Percentiles rank a stretch among this genome's conserved stretches.
These are phyloP conservation scores for Ajuga chamaepitys DNA, from an alignment of 257 asterid species.

Conservation along the genomic window DNA sequence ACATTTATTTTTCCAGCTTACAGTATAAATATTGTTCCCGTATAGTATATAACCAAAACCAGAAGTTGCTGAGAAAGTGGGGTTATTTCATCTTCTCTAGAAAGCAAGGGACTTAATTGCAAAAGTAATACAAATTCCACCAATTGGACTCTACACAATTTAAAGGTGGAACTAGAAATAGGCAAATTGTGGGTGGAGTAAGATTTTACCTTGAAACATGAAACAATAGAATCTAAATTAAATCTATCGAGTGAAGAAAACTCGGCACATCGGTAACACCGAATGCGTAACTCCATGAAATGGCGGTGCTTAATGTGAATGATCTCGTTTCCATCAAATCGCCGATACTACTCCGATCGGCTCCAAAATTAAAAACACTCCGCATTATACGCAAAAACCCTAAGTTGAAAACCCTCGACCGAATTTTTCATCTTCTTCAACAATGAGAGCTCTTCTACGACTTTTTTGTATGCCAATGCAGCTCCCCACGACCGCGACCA, in stretches of 20 bases:
- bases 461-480: not conserved
- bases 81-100: too few relatives aligned
- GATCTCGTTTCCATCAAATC: constrained; percentile 61
- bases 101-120: too few relatives aligned
- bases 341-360: constrained; percentile 51
- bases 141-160: too few relatives aligned
- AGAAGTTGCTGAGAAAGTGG: too few relatives aligned
- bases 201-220: constrained; percentile 32
- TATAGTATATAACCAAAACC: too few relatives aligned
- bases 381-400: constrained; percentile 52
- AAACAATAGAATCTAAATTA: constrained; percentile 30
- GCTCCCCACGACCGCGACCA: too few relatives aligned
- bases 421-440: constrained; percentile 22
- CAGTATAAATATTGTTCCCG: too few relatives aligned
- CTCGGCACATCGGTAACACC: constrained; percentile 56
- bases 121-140: too few relatives aligned
- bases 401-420: constrained; percentile 21
- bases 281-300: constrained; percentile 80
- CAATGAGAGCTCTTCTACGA: constrained; percentile 12
- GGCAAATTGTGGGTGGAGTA: too few relatives aligned
- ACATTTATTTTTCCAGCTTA: too few relatives aligned
- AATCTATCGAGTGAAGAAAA: constrained; percentile 37
- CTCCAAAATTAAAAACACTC: constrained; percentile 32
- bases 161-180: too few relatives aligned
- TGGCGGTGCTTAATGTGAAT: constrained; percentile 33